These are phyloP conservation scores for Moniliophthora roreri DNA, from an alignment of 1,284 basidiomycete genomes.

Conservation along the genomic window DNA sequence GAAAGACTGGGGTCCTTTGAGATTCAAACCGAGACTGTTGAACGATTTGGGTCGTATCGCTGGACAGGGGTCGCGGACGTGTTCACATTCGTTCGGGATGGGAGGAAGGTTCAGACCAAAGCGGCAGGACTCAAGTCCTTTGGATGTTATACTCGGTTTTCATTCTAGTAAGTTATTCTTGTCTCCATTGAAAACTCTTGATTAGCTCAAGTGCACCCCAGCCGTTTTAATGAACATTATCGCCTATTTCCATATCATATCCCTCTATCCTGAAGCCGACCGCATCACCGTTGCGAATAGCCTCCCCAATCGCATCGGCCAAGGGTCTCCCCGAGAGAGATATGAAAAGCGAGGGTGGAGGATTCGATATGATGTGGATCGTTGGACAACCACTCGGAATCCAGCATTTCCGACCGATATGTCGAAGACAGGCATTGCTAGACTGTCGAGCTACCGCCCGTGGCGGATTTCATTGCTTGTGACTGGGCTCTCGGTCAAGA, in stretches of 20 bases:
- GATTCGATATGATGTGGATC: background rate
- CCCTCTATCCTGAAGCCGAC: slow-evolving; percentile 6
- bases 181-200: background rate
- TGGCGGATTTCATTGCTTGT: too few relatives aligned
- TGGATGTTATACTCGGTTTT: slow-evolving; percentile 4
- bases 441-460: too few relatives aligned
- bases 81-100: background rate
- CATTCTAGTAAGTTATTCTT: slow-evolving; percentile 7
- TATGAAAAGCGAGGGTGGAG: background rate
- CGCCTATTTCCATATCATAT: background rate
- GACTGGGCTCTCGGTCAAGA: too few relatives aligned
- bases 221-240: slow-evolving; percentile 9
- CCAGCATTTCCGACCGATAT: too few relatives aligned
- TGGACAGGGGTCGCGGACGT: background rate
- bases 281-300: background rate
- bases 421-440: too few relatives aligned
- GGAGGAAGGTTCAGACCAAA: slow-evolving; percentile 1
- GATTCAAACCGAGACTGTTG: background rate
- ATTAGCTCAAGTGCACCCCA: background rate
- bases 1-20: background rate
- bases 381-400: too few relatives aligned
- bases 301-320: background rate
- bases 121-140: background rate
- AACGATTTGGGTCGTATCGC: background rate
- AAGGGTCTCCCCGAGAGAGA: background rate